These are phyloP conservation scores for Populus ilicifolia DNA, from an alignment of 345 rosid species.

Conservation along the genomic window DNA sequence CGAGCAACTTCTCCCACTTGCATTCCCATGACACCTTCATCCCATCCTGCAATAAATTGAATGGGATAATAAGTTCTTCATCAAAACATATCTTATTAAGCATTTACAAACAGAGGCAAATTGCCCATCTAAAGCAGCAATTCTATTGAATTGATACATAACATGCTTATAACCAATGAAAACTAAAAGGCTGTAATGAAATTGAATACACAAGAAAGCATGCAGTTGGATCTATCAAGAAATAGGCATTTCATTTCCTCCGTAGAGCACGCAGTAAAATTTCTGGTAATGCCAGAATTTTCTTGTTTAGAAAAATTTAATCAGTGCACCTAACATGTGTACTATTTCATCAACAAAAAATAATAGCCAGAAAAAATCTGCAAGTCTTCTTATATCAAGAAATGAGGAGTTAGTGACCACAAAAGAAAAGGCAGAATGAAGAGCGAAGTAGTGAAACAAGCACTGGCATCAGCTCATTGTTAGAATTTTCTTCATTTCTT, in stretches of 20 bases:
- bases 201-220: too few species aligned
- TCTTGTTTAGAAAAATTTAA: background rate
- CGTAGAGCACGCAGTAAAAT: background rate
- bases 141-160: background rate
- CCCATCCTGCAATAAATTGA: conserved; percentile 67
- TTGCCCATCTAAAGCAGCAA: background rate
- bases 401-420: background rate
- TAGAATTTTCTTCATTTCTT: background rate
- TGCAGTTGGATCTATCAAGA: background rate
- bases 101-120: background rate
- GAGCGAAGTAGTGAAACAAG: too few species aligned
- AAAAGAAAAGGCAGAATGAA: background rate
- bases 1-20: conserved; percentile 93
- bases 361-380: background rate
- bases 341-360: background rate
- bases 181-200: background rate
- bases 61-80: background rate
- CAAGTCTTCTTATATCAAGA: background rate
- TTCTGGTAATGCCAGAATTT: background rate
- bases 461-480: background rate
- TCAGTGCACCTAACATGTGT: background rate
- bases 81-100: background rate
- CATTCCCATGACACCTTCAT: conserved; percentile 97
- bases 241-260: too few species aligned
- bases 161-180: background rate